These are phyloP conservation scores for Bipolaris cookei DNA, from an alignment of 2,329 filamentous ascomycete species.

Conservation along the genomic window DNA sequence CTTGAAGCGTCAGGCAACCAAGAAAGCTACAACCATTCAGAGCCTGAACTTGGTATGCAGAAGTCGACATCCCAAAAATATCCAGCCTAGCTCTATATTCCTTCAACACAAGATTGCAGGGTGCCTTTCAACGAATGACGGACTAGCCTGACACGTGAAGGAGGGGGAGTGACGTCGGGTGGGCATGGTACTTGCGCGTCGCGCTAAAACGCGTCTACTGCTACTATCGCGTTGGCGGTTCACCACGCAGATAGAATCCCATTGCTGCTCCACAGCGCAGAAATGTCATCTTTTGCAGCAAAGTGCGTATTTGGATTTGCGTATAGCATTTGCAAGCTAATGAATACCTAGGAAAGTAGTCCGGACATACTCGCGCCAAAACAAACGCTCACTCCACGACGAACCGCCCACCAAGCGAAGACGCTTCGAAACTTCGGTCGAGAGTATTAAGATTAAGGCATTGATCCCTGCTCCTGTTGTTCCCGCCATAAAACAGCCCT, in stretches of 20 bases:
- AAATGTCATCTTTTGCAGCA: constrained; percentile 32
- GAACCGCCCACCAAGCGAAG: constrained; percentile 47
- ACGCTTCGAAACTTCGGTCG: constrained; percentile 37
- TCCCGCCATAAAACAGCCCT: constrained; percentile 1
- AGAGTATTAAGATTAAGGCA: constrained; percentile 12
- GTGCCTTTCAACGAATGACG: neutral
- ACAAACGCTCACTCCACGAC: constrained; percentile 36
- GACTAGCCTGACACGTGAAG: neutral
- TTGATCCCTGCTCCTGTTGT: constrained; percentile 11
- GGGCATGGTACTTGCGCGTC: constrained; percentile 21
- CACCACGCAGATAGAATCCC: constrained; percentile 12
- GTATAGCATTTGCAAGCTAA: constrained; percentile 22
- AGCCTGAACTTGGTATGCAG: neutral
- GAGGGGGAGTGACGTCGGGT: constrained; percentile 17
- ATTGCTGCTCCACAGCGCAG: constrained; percentile 15
- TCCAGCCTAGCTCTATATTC: neutral
- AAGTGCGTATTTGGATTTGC: constrained; percentile 29
- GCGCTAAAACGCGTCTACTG: constrained; percentile 35
- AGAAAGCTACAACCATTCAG: neutral
- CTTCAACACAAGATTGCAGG: neutral
- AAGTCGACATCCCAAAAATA: too few species aligned
- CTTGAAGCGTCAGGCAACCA: constrained; percentile 6
- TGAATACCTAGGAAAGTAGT: constrained; percentile 32
- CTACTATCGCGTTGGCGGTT: constrained; percentile 16
- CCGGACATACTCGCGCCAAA: constrained; percentile 48